phyloP scores from a whole-genome alignment of 768 basidiomycete genomes.

The Auricularia auricula-judae region DNA sequence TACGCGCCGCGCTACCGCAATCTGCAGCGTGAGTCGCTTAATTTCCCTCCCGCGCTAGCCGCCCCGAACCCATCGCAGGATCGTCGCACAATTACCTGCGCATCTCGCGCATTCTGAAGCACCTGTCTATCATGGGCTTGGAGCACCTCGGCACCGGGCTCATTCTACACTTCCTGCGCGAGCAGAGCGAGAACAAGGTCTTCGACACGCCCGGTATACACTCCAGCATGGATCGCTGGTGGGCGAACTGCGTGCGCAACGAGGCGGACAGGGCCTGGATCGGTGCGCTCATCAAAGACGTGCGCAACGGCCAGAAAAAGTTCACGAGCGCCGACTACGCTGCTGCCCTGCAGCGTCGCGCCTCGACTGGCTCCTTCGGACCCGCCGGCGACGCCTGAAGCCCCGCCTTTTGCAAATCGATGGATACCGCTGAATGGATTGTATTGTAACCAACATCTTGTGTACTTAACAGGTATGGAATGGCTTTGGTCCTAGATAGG shows the following conservation, averaged over 20 bases:
- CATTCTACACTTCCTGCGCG: slow-evolving; percentile 54
- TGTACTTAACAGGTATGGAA: too few relatives aligned
- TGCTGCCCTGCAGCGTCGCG: slow-evolving; percentile 32
- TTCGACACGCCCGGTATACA: slow-evolving; percentile 23
- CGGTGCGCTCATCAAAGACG: slow-evolving; percentile 35
- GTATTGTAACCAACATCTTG: too few relatives aligned
- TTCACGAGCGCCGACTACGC: slow-evolving; percentile 47
- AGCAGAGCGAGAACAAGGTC: slow-evolving; percentile 50
- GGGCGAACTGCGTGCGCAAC: slow-evolving; percentile 62
- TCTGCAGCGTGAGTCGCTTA: slow-evolving; percentile 44
- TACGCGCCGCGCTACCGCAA: slow-evolving; percentile 50
- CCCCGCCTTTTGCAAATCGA: too few relatives aligned
- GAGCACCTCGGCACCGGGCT: slow-evolving; percentile 57
- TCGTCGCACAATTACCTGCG: slow-evolving; percentile 68
- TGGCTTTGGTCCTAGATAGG: too few relatives aligned
- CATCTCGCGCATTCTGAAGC: slow-evolving; percentile 68
- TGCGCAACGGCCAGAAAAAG: slow-evolving; percentile 29
- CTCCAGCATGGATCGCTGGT: slow-evolving; percentile 66
- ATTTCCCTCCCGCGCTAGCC: not conserved
- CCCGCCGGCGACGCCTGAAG: not conserved
- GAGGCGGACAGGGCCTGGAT: slow-evolving; percentile 49
- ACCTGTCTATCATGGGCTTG: slow-evolving; percentile 57
- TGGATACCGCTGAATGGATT: too few relatives aligned
- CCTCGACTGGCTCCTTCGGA: slow-evolving; percentile 24
- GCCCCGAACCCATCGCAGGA: slow-evolving; percentile 23